phyloP scores from a whole-genome alignment of 495 filamentous ascomycete species.

The Aspergillus taichungensis region DNA sequence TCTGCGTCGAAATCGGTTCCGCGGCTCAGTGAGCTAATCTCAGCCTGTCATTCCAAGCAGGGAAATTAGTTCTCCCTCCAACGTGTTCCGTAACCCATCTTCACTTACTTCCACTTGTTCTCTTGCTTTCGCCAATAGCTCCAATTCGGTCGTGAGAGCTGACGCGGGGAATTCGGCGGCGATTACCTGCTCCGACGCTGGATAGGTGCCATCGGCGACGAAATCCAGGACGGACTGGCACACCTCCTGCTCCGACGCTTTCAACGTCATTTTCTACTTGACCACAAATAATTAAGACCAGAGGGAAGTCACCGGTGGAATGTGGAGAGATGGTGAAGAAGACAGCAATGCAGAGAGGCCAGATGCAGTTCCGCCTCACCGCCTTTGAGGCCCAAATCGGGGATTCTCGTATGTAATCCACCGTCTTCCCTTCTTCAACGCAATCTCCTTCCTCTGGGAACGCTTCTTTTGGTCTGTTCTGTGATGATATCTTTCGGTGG shows the following conservation, averaged over 20 bases:
- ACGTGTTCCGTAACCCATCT: neutral
- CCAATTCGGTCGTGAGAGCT: constrained; percentile 52
- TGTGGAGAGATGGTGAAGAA: too few species aligned
- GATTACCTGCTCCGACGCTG: constrained; percentile 59
- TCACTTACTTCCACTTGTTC: constrained; percentile 56
- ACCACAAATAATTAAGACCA: neutral
- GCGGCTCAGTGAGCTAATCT: constrained; percentile 64
- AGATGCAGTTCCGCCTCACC: too few species aligned
- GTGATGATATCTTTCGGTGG: too few species aligned
- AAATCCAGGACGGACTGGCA: constrained; percentile 64
- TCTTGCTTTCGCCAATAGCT: constrained; percentile 55
- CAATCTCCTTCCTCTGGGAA: too few species aligned
- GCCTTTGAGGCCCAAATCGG: too few species aligned
- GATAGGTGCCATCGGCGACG: constrained; percentile 61
- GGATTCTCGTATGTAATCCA: too few species aligned
- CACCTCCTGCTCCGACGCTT: constrained; percentile 32
- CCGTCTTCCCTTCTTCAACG: too few species aligned
- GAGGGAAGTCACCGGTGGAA: too few species aligned
- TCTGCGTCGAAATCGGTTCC: constrained; percentile 69
- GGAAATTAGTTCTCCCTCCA: neutral
- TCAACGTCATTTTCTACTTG: constrained; percentile 20
- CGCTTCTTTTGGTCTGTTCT: too few species aligned
- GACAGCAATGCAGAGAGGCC: too few species aligned
- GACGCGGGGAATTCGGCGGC: constrained; percentile 51
- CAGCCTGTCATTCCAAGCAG: constrained; percentile 36